These are phyloP conservation scores for Candida argentea DNA, from an alignment of 805 yeast genomes.

Conservation along the genomic window DNA sequence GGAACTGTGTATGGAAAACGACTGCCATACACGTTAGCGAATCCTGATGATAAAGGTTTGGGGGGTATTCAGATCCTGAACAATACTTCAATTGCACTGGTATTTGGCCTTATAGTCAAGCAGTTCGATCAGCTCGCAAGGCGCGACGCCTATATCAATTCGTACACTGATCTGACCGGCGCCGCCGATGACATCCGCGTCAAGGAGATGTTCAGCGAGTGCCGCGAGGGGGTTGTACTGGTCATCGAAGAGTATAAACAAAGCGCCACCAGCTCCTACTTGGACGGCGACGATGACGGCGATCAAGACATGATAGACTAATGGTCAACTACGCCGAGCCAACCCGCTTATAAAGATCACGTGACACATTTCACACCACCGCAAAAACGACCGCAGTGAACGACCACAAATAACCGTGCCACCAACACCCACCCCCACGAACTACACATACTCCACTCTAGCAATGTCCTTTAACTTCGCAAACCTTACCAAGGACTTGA, in stretches of 20 bases:
- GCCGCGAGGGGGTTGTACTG: conserved; percentile 36
- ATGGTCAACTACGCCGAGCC: too few species aligned
- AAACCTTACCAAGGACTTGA: conserved; percentile 31
- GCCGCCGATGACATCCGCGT: conserved; percentile 32
- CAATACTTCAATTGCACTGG: conserved; percentile 60
- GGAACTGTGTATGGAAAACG: conserved; percentile 69
- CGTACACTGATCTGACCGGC: conserved; percentile 47
- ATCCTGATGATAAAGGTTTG: conserved; percentile 21
- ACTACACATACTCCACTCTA: too few species aligned
- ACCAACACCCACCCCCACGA: background rate
- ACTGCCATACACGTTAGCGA: conserved; percentile 46
- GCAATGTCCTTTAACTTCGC: conserved; percentile 34
- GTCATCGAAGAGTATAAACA: conserved; percentile 38
- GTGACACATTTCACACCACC: too few species aligned
- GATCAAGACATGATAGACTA: conserved; percentile 6
- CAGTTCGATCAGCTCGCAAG: conserved; percentile 76
- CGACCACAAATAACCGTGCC: background rate
- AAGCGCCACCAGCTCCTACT: conserved; percentile 31
- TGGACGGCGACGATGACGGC: conserved; percentile 34
- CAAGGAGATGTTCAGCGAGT: conserved; percentile 38
- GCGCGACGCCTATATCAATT: conserved; percentile 76
- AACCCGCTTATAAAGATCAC: too few species aligned
- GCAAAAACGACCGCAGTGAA: too few species aligned
- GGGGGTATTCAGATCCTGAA: conserved; percentile 82
- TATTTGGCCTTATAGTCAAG: conserved; percentile 55